A percentile compares a stretch with the other conserved stretches of the same genome.
Conservation (phyloP, 257 asterid genomes). For the Petunia secreta region DNA sequence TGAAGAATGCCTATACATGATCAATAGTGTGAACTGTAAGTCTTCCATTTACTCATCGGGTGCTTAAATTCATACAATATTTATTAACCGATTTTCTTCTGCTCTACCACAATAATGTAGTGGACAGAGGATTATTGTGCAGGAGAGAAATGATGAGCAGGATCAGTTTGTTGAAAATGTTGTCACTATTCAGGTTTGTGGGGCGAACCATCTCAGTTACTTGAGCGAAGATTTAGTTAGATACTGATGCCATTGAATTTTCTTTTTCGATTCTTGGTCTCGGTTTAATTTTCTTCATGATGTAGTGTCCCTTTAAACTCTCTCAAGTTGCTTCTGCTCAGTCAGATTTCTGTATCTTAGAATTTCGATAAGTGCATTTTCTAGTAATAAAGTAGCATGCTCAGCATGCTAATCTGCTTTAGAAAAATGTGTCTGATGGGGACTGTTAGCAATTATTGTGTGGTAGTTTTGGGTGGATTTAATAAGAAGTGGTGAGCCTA, state of each 20-base stretch:
- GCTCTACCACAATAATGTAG: conserved; percentile 51
- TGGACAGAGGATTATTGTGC: conserved; percentile 84
- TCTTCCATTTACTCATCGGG: background rate
- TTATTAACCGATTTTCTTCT: conserved; percentile 30
- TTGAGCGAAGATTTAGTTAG: background rate
- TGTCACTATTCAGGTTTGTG: conserved; percentile 75
- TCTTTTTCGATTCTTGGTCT: background rate
- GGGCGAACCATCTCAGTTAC: background rate
- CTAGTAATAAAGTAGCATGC: no score
- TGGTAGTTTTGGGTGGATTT: no score
- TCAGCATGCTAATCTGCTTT: no score
- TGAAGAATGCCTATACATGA: background rate
- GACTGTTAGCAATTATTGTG: no score
- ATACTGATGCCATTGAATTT: background rate
- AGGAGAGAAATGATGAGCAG: conserved; percentile 55
- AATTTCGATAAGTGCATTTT: no score
- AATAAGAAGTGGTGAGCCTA: no score
- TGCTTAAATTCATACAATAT: background rate
- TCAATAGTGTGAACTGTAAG: background rate
- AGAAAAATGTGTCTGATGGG: no score
- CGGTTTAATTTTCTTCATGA: background rate
- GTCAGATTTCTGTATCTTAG: no score
- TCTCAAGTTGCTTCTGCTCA: no score
- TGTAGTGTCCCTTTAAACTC: background rate
- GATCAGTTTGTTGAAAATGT: conserved; percentile 61